Evolutionary conservation across 1,139 yeast species (phyloP), one percentile per base, ranked within the genome.

Genomic region (Yamadazyma blattariae): DNA sequence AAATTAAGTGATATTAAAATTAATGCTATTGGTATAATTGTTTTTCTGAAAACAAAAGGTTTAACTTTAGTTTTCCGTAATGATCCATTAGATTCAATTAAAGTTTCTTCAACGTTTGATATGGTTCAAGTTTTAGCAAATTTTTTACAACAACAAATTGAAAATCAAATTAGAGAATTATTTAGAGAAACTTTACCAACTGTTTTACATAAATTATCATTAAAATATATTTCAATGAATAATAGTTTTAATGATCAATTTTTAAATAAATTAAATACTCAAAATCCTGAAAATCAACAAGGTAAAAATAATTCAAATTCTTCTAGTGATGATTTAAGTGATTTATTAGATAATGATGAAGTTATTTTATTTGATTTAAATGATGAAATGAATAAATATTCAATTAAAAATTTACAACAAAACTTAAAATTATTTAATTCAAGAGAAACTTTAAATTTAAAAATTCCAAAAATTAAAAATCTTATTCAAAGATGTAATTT

Each of bases 181-280:
- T 87, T 88, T 59, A 70, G 94, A 41, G 96, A 88, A 54, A 85
- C 89, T 33, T 67, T 88, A 37, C 96, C 96, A 1, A 80, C 88
- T 5, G 77, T 87, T 30, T 69, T 88, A 34, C 92, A 88, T 57
- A 78, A 82, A 48, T 72, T 87, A 39, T 80, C 90, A 17, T 77
- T 85, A 47, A 77, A 76, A 47, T 88, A 86, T 69, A 87, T 74
- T 76, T 37, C 48, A 2, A 31, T 46, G 14, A 33, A 32, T 26
- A 29, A 35, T 16, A 42, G 37, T n/a, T 27, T 27, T 15, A 15
- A 21, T 5, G 20, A 13, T n/a, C 26, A 27, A 13, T 21, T 22
- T 11, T 35, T 32, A 5, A 27, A 27, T 9, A 32, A 39, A 17
- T 33, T 41, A 29, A 13, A 25, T 7, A 16, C 14, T 7, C 5